phyloP scores from a whole-genome alignment of 2,329 filamentous ascomycete genomes.

The Xylariomycetidae sp. region DNA sequence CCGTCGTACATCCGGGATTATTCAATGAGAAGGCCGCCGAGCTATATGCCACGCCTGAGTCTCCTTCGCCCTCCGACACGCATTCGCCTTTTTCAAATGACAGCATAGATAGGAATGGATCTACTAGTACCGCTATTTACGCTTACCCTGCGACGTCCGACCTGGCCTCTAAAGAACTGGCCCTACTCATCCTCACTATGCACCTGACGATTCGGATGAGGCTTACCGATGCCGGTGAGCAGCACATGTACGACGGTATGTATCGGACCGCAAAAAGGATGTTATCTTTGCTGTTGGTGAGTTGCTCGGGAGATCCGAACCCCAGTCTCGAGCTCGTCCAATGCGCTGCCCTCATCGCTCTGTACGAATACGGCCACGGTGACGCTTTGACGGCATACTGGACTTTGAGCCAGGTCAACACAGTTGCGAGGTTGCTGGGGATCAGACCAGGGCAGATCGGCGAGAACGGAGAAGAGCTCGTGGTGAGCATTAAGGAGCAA shows the following conservation, averaged over 20 bases:
- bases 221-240: slow-evolving; percentile 29
- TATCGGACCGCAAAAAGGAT: slow-evolving; percentile 36
- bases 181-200: slow-evolving; percentile 38
- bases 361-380: slow-evolving; percentile 42
- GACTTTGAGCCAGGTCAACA: slow-evolving; percentile 37
- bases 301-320: slow-evolving; percentile 23
- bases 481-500: slow-evolving; percentile 27
- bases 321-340: slow-evolving; percentile 37
- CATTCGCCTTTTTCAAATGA: slow-evolving; percentile 14
- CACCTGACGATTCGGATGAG: slow-evolving; percentile 36
- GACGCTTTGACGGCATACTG: slow-evolving; percentile 36
- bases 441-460: slow-evolving; percentile 33
- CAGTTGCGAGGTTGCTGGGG: slow-evolving; percentile 29
- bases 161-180: slow-evolving; percentile 24
- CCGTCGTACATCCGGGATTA: slow-evolving; percentile 34
- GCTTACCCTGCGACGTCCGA: slow-evolving; percentile 9
- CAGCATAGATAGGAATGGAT: slow-evolving; percentile 9
- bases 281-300: slow-evolving; percentile 30
- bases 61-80: slow-evolving; percentile 13
- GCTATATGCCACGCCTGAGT: slow-evolving; percentile 14
- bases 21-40: slow-evolving; percentile 29
- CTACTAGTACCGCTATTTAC: slow-evolving; percentile 7
- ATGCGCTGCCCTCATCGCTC: slow-evolving; percentile 34
- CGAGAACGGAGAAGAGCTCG: slow-evolving; percentile 20
- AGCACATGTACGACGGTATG: slow-evolving; percentile 34